A percentile compares a stretch with the other conserved stretches of the same genome.
Conservation (phyloP, 148 eudicot genomes). For the Pharnaceum exiguum region DNA sequence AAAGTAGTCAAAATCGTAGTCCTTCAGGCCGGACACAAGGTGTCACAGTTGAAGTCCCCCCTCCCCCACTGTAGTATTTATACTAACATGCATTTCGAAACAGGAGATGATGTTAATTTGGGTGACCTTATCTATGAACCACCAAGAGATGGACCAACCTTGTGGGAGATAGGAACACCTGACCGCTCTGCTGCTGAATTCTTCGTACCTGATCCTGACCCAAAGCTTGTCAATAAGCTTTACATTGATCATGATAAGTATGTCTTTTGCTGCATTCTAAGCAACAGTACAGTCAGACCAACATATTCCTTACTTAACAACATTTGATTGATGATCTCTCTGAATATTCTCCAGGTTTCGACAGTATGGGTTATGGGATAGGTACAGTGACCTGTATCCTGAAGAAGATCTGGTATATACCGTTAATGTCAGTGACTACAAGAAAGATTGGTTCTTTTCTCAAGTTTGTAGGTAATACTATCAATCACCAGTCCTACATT, state of each 20-base stretch:
- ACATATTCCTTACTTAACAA: not conserved
- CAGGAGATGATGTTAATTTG: conserved; percentile 27
- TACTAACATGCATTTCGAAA: not conserved
- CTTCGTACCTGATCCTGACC: conserved; percentile 48
- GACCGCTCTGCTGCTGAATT: conserved; percentile 51
- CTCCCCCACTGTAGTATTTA: too few relatives aligned
- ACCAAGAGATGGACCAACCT: conserved; percentile 45
- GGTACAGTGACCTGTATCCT: conserved; percentile 70
- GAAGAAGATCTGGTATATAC: conserved; percentile 60
- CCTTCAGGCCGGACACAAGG: too few relatives aligned
- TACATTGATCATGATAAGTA: conserved; percentile 34
- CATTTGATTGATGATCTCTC: not conserved
- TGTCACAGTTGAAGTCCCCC: too few relatives aligned
- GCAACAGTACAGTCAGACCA: not conserved
- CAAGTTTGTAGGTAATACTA: conserved; percentile 71
- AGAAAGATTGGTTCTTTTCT: conserved; percentile 85
- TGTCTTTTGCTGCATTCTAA: not conserved
- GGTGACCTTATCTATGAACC: conserved; percentile 43
- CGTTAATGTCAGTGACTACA: conserved; percentile 48
- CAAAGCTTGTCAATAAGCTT: conserved; percentile 36
- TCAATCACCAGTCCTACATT: not conserved
- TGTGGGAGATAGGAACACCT: conserved; percentile 55
- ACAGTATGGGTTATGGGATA: conserved; percentile 91
- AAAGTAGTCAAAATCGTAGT: too few relatives aligned
- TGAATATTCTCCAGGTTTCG: conserved; percentile 48